phyloP scores from a whole-genome alignment of 257 asterid species.

The Echium plantagineum region DNA sequence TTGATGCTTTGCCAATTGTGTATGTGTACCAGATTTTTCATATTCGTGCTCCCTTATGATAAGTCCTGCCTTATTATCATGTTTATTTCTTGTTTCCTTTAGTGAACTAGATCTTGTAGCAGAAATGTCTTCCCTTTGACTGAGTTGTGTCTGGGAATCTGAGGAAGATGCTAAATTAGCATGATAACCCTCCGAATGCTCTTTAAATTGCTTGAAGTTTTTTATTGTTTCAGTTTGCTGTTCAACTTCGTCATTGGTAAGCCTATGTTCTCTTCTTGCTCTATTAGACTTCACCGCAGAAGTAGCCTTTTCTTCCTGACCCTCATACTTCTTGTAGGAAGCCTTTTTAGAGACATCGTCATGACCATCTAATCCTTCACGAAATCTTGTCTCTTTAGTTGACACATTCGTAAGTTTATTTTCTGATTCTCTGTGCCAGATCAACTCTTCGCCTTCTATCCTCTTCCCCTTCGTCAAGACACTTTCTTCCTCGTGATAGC shows the following conservation, averaged over 20 bases:
- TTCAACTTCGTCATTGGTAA: constrained; percentile 24
- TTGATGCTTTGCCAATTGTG: constrained; percentile 35
- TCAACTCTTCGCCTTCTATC: constrained; percentile 26
- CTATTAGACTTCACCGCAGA: constrained; percentile 23
- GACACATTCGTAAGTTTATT: constrained; percentile 63
- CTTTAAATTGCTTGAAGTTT: constrained; percentile 48
- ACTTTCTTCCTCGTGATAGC: constrained; percentile 29
- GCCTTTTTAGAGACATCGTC: constrained; percentile 26
- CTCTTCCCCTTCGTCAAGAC: constrained; percentile 28
- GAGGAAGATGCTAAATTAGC: constrained; percentile 24
- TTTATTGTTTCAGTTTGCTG: constrained; percentile 33
- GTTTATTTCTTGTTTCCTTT: constrained; percentile 27
- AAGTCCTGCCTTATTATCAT: constrained; percentile 20
- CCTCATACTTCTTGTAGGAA: constrained; percentile 30
- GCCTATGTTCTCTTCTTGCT: constrained; percentile 22
- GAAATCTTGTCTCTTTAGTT: constrained; percentile 31
- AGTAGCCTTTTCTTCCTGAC: constrained; percentile 22
- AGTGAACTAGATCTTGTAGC: constrained; percentile 25
- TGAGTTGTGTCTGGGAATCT: constrained; percentile 23
- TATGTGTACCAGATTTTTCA: constrained; percentile 22
- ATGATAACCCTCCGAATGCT: constrained; percentile 20
- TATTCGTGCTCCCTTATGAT: constrained; percentile 35
- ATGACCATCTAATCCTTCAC: constrained; percentile 24
- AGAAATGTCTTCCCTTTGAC: constrained; percentile 26
- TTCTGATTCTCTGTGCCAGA: constrained; percentile 73